Percentiles rank a stretch among this genome's conserved stretches.
phyloP scores from a whole-genome alignment of 176 grass and related monocot genomes.

The Musa itinerans region DNA sequence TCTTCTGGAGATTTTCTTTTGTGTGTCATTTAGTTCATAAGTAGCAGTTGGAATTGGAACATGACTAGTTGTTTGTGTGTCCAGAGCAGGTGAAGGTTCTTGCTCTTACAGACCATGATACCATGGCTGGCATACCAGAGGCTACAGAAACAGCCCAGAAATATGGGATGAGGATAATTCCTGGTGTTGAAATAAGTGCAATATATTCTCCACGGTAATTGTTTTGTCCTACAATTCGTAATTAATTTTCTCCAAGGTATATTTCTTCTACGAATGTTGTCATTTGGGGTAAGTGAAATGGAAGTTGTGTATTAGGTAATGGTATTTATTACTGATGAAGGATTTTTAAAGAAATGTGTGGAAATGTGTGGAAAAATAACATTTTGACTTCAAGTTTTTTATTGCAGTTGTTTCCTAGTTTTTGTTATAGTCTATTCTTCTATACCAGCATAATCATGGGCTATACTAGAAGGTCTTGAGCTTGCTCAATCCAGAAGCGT shows the following conservation, averaged over 20 bases:
- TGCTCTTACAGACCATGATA: conserved; percentile 92
- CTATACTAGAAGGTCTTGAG: neutral
- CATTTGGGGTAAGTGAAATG: neutral
- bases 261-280: neutral
- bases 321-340: neutral
- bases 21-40: neutral
- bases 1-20: neutral
- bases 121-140: conserved; percentile 81
- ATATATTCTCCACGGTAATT: conserved; percentile 64
- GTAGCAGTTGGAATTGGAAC: neutral
- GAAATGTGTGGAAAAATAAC: neutral
- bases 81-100: conserved; percentile 79
- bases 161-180: conserved; percentile 83
- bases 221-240: too few species aligned
- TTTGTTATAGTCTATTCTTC: neutral
- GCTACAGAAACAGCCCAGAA: conserved; percentile 52
- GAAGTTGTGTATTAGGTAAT: neutral
- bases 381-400: too few species aligned
- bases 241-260: neutral
- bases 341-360: neutral
- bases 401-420: neutral
- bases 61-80: conserved; percentile 25
- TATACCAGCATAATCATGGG: too few species aligned
- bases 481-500: neutral
- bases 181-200: conserved; percentile 89